Percentiles rank a stretch among this genome's conserved stretches.
Evolutionary conservation across 2,329 filamentous ascomycete species (phyloP).

Genomic region (Fusarium duplospermum): DNA sequence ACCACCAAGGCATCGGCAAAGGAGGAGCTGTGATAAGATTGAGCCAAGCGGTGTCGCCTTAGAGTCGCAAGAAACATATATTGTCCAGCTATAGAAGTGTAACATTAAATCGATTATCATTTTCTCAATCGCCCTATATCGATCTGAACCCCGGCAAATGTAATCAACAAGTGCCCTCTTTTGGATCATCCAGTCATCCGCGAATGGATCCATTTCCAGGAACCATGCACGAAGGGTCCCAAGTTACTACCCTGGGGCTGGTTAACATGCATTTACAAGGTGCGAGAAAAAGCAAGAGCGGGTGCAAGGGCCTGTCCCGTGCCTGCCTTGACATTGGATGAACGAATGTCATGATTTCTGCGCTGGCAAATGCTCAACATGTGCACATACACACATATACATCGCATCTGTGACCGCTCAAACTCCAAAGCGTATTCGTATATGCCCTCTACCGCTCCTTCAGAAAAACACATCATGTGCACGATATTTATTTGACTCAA

Average conservation of each 20-base stretch:
- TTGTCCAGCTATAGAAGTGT: neutral
- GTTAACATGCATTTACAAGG: neutral
- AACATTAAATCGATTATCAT: neutral
- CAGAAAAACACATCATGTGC: neutral
- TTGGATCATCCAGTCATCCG: neutral
- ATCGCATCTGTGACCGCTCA: neutral
- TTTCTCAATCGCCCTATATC: neutral
- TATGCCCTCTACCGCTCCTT: neutral
- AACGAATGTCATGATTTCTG: neutral
- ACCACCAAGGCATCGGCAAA: conserved; percentile 26
- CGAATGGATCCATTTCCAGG: neutral
- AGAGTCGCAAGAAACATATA: neutral
- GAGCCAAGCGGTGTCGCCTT: neutral
- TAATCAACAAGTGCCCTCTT: neutral
- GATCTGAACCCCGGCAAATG: neutral
- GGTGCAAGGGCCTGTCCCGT: conserved; percentile 10
- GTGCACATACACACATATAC: neutral
- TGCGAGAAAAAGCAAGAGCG: conserved; percentile 14
- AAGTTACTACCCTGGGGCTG: conserved; percentile 2
- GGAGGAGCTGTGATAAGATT: conserved; percentile 40
- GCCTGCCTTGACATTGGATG: conserved; percentile 11
- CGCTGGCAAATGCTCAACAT: neutral
- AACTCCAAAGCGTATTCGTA: neutral
- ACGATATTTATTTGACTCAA: neutral
- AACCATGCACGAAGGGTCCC: conserved; percentile 21